Evolutionary conservation across 495 filamentous ascomycete genomes (phyloP).

Genomic region (Daldinia caldariorum): DNA sequence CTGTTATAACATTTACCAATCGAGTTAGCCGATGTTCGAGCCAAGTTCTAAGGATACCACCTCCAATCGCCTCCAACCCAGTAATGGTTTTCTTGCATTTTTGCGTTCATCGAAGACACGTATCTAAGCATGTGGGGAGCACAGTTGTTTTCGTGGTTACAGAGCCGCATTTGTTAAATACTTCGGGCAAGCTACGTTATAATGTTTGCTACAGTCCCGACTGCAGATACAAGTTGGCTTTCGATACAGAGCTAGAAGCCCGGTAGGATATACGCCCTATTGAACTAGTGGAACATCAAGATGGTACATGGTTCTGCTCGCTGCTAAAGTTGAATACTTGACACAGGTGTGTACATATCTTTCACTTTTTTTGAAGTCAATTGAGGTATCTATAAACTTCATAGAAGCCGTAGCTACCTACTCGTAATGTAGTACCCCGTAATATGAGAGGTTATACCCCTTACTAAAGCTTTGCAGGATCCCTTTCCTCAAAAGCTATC

Average conservation of each 20-base stretch:
- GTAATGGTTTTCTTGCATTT: not conserved
- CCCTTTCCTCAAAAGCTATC: not conserved
- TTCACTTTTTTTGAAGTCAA: not conserved
- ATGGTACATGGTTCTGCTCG: not conserved
- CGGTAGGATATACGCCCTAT: not conserved
- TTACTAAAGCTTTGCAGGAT: not conserved
- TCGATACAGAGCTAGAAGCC: not conserved
- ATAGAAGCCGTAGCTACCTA: not conserved
- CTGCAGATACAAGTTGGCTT: not conserved
- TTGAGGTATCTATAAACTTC: not conserved
- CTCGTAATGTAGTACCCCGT: not conserved
- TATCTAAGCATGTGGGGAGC: conserved; percentile 19
- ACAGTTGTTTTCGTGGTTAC: not conserved
- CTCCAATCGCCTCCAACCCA: not conserved
- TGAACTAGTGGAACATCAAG: not conserved
- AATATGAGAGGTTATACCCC: not conserved
- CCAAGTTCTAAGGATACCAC: not conserved
- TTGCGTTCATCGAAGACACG: not conserved
- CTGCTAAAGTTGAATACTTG: not conserved
- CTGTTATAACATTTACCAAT: not conserved
- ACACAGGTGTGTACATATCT: not conserved
- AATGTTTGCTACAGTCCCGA: conserved; percentile 4
- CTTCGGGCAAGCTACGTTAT: not conserved
- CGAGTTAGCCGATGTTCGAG: not conserved
- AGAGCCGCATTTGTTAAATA: conserved; percentile 28